phyloP scores from a whole-genome alignment of 179 eudicot genomes.

The Spergularia azorica region DNA sequence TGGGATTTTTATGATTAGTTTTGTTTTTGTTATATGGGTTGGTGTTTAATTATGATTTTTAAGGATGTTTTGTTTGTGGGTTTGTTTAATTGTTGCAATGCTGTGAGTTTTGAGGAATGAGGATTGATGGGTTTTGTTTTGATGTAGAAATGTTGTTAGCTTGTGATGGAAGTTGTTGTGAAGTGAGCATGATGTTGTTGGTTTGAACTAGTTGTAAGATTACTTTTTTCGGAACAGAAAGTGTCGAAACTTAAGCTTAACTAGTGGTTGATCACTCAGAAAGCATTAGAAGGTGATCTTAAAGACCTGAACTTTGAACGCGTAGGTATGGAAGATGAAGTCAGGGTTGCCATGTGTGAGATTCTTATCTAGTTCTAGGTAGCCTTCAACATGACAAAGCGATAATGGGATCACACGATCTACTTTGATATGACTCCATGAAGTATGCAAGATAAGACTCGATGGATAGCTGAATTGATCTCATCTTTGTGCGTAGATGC shows the following conservation, averaged over 20 bases:
- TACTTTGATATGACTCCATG: no score
- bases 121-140: no score
- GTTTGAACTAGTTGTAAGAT: not conserved
- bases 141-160: not conserved
- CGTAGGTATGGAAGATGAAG: not conserved
- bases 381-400: no score
- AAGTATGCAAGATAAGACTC: no score
- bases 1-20: not conserved
- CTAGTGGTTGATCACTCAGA: not conserved
- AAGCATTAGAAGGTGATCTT: not conserved
- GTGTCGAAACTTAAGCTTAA: not conserved
- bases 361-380: not conserved
- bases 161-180: not conserved
- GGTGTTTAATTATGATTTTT: not conserved
- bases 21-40: not conserved
- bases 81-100: not conserved
- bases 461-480: not conserved
- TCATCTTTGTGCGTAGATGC: not conserved
- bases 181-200: not conserved
- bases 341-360: not conserved
- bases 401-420: no score
- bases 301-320: not conserved
- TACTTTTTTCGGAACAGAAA: not conserved
- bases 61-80: not conserved
- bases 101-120: not conserved